Percentiles rank a stretch among this genome's conserved stretches.
These are phyloP conservation scores for Penicillium hesseltinei DNA, from an alignment of 2,329 filamentous ascomycete genomes.

Conservation along the genomic window DNA sequence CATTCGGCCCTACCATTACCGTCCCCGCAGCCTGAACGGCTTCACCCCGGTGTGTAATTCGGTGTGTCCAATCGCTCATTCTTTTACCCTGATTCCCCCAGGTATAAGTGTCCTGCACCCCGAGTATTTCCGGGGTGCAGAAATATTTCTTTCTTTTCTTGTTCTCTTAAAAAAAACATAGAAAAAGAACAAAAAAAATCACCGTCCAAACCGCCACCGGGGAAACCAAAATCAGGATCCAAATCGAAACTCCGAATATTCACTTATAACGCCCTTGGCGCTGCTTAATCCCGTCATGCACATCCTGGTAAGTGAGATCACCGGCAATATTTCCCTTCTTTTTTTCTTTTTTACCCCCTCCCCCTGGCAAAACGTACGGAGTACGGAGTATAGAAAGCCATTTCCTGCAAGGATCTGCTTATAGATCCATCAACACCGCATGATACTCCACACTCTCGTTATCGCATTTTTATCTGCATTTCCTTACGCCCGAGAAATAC, in stretches of 20 bases:
- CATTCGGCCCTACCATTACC: slow-evolving; percentile 25
- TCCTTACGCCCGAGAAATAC: neutral
- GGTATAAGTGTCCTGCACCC: slow-evolving; percentile 15
- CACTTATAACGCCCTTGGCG: slow-evolving; percentile 10
- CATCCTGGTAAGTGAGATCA: slow-evolving; percentile 43
- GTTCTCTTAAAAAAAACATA: neutral
- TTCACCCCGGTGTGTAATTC: slow-evolving; percentile 27
- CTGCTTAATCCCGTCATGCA: slow-evolving; percentile 37
- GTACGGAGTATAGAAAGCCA: neutral
- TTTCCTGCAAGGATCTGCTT: neutral
- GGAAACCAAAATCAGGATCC: neutral
- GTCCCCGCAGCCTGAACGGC: slow-evolving; percentile 28
- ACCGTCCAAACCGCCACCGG: neutral
- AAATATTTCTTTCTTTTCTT: slow-evolving; percentile 7
- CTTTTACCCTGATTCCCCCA: slow-evolving; percentile 19
- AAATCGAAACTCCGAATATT: neutral
- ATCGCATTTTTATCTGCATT: slow-evolving; percentile 1
- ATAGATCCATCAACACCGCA: neutral
- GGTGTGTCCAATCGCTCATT: slow-evolving; percentile 22
- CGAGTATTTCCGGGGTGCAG: slow-evolving; percentile 5
- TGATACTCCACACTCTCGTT: neutral
- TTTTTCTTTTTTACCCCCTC: slow-evolving; percentile 3
- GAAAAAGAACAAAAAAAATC: neutral
- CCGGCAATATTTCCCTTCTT: neutral
- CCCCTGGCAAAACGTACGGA: neutral